These are phyloP conservation scores for Podila horticola DNA, from an alignment of 192 early-diverging fungal genomes.

Conservation along the genomic window DNA sequence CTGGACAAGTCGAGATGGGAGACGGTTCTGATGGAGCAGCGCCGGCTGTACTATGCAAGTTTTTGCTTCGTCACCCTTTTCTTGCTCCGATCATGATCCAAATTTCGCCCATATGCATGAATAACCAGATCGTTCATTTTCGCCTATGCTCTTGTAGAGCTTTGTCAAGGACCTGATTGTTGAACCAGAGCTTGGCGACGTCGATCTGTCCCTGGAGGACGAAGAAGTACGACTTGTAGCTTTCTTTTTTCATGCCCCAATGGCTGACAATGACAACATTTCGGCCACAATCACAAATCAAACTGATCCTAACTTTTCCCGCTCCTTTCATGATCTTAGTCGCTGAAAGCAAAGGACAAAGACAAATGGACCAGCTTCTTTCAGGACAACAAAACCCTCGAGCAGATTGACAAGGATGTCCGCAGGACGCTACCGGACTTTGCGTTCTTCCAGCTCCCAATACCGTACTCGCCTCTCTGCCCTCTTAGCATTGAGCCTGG, in stretches of 20 bases:
- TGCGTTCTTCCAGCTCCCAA: slow-evolving; percentile 76
- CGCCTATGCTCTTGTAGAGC: slow-evolving; percentile 23
- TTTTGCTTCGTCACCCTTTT: background rate
- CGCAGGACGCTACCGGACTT: slow-evolving; percentile 79
- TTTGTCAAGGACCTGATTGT: slow-evolving; percentile 74
- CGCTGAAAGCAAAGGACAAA: slow-evolving; percentile 54
- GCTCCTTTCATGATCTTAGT: background rate
- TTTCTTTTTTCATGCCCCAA: background rate
- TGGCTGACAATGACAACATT: background rate
- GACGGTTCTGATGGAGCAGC: slow-evolving; percentile 53
- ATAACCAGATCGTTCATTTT: background rate
- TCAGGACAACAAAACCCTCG: slow-evolving; percentile 65
- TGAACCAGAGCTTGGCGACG: slow-evolving; percentile 61
- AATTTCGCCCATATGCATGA: background rate
- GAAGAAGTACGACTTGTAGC: slow-evolving; percentile 55
- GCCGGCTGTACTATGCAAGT: slow-evolving; percentile 71
- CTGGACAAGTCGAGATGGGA: slow-evolving; percentile 71
- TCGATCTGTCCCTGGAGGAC: slow-evolving; percentile 37
- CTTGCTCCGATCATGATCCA: background rate
- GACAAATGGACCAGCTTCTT: slow-evolving; percentile 71
- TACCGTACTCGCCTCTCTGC: slow-evolving; percentile 63
- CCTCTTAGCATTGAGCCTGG: slow-evolving; percentile 55
- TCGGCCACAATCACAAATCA: background rate
- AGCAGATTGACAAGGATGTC: slow-evolving; percentile 84
- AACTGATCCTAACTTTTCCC: background rate